These are phyloP conservation scores for Naganishia sp. DNA, from an alignment of 1,284 basidiomycete species.

Conservation along the genomic window DNA sequence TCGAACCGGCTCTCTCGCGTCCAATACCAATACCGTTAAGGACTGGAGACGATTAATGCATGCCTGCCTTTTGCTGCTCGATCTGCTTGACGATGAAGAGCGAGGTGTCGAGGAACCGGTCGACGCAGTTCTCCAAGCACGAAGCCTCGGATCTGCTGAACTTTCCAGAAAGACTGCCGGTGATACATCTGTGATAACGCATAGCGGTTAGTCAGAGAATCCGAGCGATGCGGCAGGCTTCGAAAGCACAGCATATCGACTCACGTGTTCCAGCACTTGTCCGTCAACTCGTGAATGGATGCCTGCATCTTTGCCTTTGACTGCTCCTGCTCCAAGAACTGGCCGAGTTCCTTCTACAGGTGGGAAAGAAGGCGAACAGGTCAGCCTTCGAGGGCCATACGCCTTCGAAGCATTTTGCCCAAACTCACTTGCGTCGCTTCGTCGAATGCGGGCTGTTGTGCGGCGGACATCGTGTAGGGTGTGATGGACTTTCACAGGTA, in stretches of 20 bases:
- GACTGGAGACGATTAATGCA: constrained; percentile 14
- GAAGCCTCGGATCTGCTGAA: constrained; percentile 81
- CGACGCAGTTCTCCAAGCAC: constrained; percentile 89
- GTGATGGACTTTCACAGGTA: not conserved
- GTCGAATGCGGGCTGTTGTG: constrained; percentile 63
- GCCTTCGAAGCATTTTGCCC: not conserved
- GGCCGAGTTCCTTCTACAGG: constrained; percentile 74
- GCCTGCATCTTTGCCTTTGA: constrained; percentile 76
- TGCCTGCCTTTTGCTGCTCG: constrained; percentile 57
- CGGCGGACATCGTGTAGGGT: constrained; percentile 31
- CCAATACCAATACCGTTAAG: no score
- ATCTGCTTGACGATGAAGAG: constrained; percentile 81
- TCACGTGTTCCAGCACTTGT: constrained; percentile 77
- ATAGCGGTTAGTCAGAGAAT: constrained; percentile 26
- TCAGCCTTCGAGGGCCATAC: no score
- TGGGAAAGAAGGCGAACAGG: constrained; percentile 1
- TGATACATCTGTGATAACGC: constrained; percentile 69
- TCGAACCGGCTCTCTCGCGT: no score
- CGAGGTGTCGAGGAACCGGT: constrained; percentile 91
- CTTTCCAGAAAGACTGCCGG: constrained; percentile 74
- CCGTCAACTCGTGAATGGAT: constrained; percentile 56
- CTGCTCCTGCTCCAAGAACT: constrained; percentile 85
- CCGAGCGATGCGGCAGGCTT: not conserved
- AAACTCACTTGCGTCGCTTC: constrained; percentile 69
- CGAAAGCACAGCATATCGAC: constrained; percentile 39